These are phyloP conservation scores for Discostella stelligeroides DNA, from an alignment of 108 stramenopile species.

Conservation along the genomic window DNA sequence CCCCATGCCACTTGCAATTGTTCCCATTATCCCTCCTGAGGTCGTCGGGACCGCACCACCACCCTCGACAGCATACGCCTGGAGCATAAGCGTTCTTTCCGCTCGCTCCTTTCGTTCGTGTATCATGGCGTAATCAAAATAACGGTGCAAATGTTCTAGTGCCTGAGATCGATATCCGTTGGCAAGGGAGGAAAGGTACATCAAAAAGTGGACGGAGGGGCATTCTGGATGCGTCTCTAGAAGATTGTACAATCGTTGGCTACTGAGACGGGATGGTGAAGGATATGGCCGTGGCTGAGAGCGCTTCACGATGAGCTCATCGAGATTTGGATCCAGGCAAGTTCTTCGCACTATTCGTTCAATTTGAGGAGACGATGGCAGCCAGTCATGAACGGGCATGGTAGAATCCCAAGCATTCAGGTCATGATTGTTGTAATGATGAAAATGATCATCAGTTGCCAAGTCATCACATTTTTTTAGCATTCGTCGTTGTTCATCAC, in stretches of 20 bases:
- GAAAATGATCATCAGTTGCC: not conserved
- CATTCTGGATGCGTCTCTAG: constrained; percentile 71
- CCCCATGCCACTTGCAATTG: constrained; percentile 12
- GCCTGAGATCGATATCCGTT: constrained; percentile 78
- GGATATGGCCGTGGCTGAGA: constrained; percentile 14
- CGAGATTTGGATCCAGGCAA: constrained; percentile 23
- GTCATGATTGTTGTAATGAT: constrained; percentile 1
- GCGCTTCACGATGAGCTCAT: constrained; percentile 3
- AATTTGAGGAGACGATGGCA: constrained; percentile 44
- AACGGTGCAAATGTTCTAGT: constrained; percentile 89
- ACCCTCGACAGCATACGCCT: constrained; percentile 13
- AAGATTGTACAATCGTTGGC: constrained; percentile 19
- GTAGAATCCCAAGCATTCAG: not conserved
- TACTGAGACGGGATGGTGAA: not conserved
- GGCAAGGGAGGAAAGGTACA: constrained; percentile 78
- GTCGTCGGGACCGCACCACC: not conserved
- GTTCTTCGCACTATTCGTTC: constrained; percentile 39
- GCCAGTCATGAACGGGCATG: constrained; percentile 19
- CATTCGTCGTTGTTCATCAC: not conserved
- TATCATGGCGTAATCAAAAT: constrained; percentile 92
- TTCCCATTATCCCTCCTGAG: not conserved
- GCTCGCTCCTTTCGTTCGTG: constrained; percentile 56
- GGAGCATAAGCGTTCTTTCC: constrained; percentile 30
- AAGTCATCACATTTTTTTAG: not conserved
- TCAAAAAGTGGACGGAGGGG: constrained; percentile 80